Conservation (phyloP, 2,329 filamentous ascomycete genomes). For the Pezicula rhizophila region DNA sequence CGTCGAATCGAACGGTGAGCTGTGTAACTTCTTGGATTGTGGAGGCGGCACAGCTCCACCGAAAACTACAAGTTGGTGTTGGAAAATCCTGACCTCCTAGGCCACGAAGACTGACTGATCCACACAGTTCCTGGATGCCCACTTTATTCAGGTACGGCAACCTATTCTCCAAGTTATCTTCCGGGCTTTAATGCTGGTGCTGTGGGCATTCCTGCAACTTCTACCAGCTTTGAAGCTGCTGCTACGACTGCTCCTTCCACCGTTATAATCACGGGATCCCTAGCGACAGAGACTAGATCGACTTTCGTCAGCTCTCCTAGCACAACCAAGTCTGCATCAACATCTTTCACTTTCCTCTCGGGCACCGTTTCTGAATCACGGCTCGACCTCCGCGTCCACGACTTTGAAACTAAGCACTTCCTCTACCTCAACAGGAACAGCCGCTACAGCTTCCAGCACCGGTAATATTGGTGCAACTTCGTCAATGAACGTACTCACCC, state of each 20-base stretch:
- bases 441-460: neutral
- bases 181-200: neutral
- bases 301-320: neutral
- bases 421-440: neutral
- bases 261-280: neutral
- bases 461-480: neutral
- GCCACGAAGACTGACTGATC: constrained; percentile 4
- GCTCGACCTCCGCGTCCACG: neutral
- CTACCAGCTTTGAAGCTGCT: constrained; percentile 1
- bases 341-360: neutral
- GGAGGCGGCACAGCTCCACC: constrained; percentile 11
- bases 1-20: constrained; percentile 13
- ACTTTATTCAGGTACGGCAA: constrained; percentile 15
- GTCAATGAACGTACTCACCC: neutral
- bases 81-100: too few relatives aligned
- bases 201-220: neutral
- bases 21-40: constrained; percentile 15
- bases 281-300: neutral
- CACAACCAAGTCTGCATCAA: neutral
- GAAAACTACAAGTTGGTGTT: too few relatives aligned
- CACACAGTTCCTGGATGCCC: constrained; percentile 15
- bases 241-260: constrained; percentile 2
- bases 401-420: neutral
- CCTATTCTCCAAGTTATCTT: constrained; percentile 12
- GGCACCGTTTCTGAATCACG: neutral